phyloP scores from a whole-genome alignment of 495 filamentous ascomycete genomes.

The Lophiostoma macrostomum region DNA sequence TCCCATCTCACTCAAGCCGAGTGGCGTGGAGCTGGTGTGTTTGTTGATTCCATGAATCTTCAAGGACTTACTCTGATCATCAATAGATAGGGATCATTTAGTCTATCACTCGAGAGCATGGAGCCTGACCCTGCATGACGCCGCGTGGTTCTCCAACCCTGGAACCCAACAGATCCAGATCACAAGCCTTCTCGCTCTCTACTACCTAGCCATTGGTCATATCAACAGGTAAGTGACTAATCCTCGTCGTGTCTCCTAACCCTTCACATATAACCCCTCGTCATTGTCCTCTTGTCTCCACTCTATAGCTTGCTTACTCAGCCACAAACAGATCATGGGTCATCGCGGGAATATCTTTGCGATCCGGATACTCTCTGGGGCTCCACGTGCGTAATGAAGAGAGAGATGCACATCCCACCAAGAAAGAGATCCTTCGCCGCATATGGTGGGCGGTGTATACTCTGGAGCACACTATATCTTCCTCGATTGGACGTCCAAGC shows the following conservation, averaged over 20 bases:
- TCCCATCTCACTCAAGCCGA: conserved; percentile 46
- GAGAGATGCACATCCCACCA: neutral
- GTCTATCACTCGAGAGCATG: conserved; percentile 57
- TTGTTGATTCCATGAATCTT: neutral
- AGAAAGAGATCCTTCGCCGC: conserved; percentile 26
- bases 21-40: conserved; percentile 37
- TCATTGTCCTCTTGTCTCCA: neutral
- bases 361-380: conserved; percentile 56
- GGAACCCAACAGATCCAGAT: conserved; percentile 56
- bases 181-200: conserved; percentile 56
- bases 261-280: too few species aligned
- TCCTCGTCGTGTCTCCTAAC: too few species aligned
- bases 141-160: conserved; percentile 8
- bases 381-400: conserved; percentile 57
- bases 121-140: conserved; percentile 44
- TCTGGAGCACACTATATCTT: conserved; percentile 21
- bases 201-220: conserved; percentile 56
- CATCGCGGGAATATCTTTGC: conserved; percentile 56
- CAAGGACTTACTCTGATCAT: neutral
- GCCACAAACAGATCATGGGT: conserved; percentile 57
- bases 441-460: conserved; percentile 32
- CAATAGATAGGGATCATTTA: conserved; percentile 51
- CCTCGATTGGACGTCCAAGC: conserved; percentile 29
- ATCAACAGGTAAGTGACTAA: conserved; percentile 60
- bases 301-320: conserved; percentile 10